Conservation (phyloP, 1,284 basidiomycete species). For the Ustilago esculenta region DNA sequence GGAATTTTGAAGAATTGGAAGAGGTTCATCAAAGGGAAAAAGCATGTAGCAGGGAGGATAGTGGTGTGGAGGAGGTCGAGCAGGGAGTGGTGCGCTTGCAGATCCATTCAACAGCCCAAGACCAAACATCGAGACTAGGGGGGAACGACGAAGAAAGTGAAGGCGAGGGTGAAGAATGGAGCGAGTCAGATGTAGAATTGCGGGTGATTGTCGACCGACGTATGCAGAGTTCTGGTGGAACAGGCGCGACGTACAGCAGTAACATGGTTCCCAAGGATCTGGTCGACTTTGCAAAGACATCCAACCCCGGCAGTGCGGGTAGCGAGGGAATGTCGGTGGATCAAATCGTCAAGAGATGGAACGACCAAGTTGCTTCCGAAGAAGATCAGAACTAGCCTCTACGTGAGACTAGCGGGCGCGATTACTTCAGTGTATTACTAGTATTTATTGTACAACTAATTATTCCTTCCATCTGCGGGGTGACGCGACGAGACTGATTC, state of each 20-base stretch:
- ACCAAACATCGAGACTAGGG: too few relatives aligned
- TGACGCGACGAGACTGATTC: too few relatives aligned
- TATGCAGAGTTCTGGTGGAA: slow-evolving; percentile 7
- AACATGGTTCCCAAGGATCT: slow-evolving; percentile 94
- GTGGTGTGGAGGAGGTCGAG: slow-evolving; percentile 34
- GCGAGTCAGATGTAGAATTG: slow-evolving; percentile 71
- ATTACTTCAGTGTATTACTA: too few relatives aligned
- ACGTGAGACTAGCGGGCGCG: too few relatives aligned
- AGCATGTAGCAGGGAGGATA: not conserved
- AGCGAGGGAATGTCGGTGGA: slow-evolving; percentile 15
- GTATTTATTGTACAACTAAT: slow-evolving; percentile 7
- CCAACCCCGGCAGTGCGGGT: not conserved
- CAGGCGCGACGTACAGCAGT: slow-evolving; percentile 74
- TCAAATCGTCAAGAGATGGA: slow-evolving; percentile 31
- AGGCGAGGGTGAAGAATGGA: not conserved
- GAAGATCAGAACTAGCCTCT: too few relatives aligned
- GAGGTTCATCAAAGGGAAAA: slow-evolving; percentile 59
- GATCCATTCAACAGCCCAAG: slow-evolving; percentile 25
- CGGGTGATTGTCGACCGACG: slow-evolving; percentile 74
- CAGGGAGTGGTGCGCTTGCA: slow-evolving; percentile 27
- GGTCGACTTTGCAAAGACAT: slow-evolving; percentile 74
- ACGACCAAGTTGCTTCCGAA: slow-evolving; percentile 15
- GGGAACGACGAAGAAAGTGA: not conserved
- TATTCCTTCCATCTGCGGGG: too few relatives aligned
- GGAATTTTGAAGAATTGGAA: slow-evolving; percentile 81